These are phyloP conservation scores for Verticillium zaregamsianum DNA, from an alignment of 2,329 filamentous ascomycete species.

Conservation along the genomic window DNA sequence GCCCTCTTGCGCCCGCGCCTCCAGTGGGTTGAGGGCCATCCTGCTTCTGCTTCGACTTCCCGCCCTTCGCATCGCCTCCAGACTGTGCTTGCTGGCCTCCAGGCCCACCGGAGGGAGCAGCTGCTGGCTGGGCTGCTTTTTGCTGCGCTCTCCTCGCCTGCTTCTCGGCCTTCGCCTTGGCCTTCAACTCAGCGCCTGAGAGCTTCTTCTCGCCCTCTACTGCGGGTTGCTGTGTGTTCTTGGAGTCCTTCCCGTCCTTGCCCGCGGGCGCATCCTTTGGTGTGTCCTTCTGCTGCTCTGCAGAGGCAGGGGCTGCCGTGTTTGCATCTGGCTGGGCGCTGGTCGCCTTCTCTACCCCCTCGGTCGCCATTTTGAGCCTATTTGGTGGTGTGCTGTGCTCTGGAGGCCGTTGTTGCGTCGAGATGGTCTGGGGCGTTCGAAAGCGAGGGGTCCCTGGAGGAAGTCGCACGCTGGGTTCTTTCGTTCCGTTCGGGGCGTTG, in stretches of 20 bases:
- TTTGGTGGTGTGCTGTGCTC: not conserved
- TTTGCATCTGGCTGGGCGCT: not conserved
- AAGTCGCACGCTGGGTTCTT: not conserved
- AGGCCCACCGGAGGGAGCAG: conserved; percentile 31
- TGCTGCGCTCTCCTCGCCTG: conserved; percentile 74
- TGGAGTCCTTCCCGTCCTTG: conserved; percentile 5
- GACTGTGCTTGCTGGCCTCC: conserved; percentile 24
- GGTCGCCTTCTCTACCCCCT: not conserved
- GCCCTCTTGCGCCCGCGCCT: conserved; percentile 23
- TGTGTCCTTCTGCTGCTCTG: not conserved
- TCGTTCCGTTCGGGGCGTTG: not conserved
- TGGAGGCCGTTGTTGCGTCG: not conserved
- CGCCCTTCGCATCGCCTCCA: conserved; percentile 40
- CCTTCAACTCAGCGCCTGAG: conserved; percentile 78
- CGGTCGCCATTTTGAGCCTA: not conserved
- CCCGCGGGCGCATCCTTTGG: conserved; percentile 1
- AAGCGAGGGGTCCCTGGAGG: not conserved
- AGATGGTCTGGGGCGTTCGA: not conserved
- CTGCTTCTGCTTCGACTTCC: conserved; percentile 43
- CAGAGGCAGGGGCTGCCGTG: not conserved
- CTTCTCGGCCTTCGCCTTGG: conserved; percentile 87
- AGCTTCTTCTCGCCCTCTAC: conserved; percentile 48
- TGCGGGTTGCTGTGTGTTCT: conserved; percentile 4
- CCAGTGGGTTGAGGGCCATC: conserved; percentile 30
- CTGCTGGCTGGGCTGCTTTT: conserved; percentile 50